Evolutionary conservation across 805 yeast genomes (phyloP).

Genomic region (Spathaspora boniae): DNA sequence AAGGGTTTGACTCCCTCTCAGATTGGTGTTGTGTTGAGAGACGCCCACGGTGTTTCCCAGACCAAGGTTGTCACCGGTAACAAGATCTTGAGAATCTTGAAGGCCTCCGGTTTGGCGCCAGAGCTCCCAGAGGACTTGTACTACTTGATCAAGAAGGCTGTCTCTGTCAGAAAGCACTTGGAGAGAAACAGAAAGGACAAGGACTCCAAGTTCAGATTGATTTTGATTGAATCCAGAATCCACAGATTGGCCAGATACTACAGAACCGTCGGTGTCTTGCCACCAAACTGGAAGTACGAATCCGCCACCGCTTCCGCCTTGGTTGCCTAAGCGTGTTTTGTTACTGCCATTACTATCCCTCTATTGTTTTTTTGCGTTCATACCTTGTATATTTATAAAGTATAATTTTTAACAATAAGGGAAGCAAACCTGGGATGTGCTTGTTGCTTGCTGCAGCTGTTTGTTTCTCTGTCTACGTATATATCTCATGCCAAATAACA

Average conservation of each 20-base stretch:
- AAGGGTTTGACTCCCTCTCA: constrained; percentile 99
- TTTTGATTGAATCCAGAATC: constrained; percentile 99
- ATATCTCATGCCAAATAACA: too few species aligned
- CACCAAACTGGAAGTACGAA: constrained; percentile 99
- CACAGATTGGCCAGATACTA: constrained; percentile 99
- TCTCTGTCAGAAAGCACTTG: constrained; percentile 98
- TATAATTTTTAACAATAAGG: too few species aligned
- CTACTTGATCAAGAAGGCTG: constrained; percentile 99
- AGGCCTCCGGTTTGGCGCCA: constrained; percentile 99
- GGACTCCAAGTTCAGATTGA: constrained; percentile 99
- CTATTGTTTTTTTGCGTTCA: too few species aligned
- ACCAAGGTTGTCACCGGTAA: constrained; percentile 96
- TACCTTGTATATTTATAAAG: too few species aligned
- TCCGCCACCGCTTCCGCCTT: constrained; percentile 99
- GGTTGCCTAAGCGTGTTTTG: constrained; percentile 91
- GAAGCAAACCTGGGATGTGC: too few species aligned
- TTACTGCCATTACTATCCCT: too few species aligned
- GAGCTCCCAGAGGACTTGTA: constrained; percentile 99
- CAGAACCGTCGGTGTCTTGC: constrained; percentile 98
- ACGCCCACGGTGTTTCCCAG: constrained; percentile 99
- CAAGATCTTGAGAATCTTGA: constrained; percentile 98
- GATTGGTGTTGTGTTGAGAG: constrained; percentile 99
- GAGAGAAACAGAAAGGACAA: constrained; percentile 99
- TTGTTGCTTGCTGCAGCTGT: too few species aligned
- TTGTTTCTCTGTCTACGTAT: too few species aligned